Evolutionary conservation across 139 green algal species (phyloP).

Genomic region (Chlorella vulgaris): DNA sequence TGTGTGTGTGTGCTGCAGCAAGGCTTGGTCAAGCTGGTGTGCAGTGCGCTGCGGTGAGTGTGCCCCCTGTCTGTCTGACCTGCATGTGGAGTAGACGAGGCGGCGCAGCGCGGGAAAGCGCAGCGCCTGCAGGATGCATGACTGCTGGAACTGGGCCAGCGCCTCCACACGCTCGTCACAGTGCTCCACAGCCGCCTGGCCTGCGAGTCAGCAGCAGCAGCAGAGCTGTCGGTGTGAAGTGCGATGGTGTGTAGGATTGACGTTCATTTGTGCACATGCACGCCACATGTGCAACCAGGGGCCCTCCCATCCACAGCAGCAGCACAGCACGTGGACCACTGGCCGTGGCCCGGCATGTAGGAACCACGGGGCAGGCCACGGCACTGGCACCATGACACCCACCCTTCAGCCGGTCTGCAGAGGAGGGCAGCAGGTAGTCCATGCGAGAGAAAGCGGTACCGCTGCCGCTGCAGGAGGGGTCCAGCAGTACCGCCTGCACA

Average conservation of each 20-base stretch:
- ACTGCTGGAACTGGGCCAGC: conserved; percentile 69
- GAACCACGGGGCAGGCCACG: not conserved
- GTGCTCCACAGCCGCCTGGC: conserved; percentile 21
- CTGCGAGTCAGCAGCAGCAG: not conserved
- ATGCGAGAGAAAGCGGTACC: conserved; percentile 72
- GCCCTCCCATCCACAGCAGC: too few species aligned
- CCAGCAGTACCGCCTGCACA: conserved; percentile 84
- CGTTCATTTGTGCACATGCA: too few species aligned
- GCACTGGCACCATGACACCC: too few species aligned
- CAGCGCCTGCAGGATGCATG: conserved; percentile 75
- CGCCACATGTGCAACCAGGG: too few species aligned
- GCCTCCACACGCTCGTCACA: conserved; percentile 58
- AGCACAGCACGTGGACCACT: too few species aligned
- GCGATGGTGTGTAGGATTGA: too few species aligned
- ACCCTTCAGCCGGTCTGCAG: conserved; percentile 15
- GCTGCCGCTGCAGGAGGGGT: conserved; percentile 89
- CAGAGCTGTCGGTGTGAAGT: not conserved
- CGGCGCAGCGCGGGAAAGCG: conserved; percentile 76
- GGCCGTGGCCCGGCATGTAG: too few species aligned
- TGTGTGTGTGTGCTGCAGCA: not conserved
- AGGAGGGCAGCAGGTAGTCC: conserved; percentile 82
- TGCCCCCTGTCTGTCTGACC: too few species aligned
- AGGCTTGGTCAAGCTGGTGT: too few species aligned
- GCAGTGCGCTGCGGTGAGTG: too few species aligned
- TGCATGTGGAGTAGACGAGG: conserved; percentile 91